Conservation (phyloP, 208 protist species). For the Lotmaria passim region DNA sequence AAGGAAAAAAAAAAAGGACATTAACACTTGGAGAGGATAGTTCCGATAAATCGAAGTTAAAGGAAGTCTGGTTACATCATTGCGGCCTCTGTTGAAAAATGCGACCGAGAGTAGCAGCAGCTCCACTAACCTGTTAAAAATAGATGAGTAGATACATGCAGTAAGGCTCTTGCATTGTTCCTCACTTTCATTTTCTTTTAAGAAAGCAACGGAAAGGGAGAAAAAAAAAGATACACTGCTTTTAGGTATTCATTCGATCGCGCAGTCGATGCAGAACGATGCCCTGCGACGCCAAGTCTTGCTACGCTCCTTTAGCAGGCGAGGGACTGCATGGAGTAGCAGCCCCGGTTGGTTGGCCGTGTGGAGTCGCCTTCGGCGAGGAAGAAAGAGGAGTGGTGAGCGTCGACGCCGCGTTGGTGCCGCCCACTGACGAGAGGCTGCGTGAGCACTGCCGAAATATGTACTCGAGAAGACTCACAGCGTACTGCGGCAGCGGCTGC, state of each 20-base stretch:
- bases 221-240: too few species aligned
- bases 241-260: background rate
- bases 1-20: background rate
- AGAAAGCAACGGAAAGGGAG: background rate
- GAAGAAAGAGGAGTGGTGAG: background rate
- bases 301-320: background rate
- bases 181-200: too few species aligned
- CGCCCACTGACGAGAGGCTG: background rate
- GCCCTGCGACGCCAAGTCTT: background rate
- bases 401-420: background rate
- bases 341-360: background rate
- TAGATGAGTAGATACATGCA: too few species aligned
- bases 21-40: too few species aligned
- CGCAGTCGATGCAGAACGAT: conserved; percentile 11
- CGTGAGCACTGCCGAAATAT: conserved; percentile 15
- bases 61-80: too few species aligned
- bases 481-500: background rate
- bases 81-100: too few species aligned
- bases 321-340: background rate
- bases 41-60: too few species aligned
- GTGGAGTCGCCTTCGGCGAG: background rate
- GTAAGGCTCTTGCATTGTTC: too few species aligned
- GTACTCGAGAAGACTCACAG: conserved; percentile 13
- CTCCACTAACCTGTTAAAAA: too few species aligned
- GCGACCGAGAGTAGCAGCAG: too few species aligned